Conservation (phyloP, 768 basidiomycete species). For the Clitopilus hobsonii region DNA sequence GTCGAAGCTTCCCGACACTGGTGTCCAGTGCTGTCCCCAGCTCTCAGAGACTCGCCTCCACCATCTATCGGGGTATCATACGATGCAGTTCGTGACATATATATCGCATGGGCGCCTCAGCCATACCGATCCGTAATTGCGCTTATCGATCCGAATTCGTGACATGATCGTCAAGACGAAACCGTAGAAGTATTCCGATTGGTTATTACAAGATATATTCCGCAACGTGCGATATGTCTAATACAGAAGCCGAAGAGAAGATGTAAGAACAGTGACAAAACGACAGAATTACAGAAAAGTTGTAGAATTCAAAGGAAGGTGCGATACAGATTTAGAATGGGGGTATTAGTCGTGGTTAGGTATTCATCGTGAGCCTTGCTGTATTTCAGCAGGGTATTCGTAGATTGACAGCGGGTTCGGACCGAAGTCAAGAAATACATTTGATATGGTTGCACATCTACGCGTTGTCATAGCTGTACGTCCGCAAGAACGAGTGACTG, state of each 20-base stretch:
- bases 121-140: not conserved
- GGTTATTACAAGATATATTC: not conserved
- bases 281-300: too few species aligned
- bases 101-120: not conserved
- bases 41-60: too few species aligned
- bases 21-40: too few species aligned
- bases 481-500: not conserved
- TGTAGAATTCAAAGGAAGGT: too few species aligned
- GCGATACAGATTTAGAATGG: too few species aligned
- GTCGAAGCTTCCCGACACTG: too few species aligned
- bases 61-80: not conserved
- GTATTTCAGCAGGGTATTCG: not conserved
- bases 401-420: not conserved
- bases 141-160: not conserved
- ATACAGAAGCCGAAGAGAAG: not conserved
- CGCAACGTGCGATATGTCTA: not conserved
- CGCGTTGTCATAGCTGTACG: not conserved
- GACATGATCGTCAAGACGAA: not conserved
- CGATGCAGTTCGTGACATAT: not conserved
- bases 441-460: not conserved
- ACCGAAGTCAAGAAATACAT: not conserved
- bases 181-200: not conserved
- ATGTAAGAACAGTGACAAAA: not conserved
- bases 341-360: not conserved
- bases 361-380: not conserved